Evolutionary conservation across 345 rosid genomes (phyloP).

Genomic region (Carallia brachiata): DNA sequence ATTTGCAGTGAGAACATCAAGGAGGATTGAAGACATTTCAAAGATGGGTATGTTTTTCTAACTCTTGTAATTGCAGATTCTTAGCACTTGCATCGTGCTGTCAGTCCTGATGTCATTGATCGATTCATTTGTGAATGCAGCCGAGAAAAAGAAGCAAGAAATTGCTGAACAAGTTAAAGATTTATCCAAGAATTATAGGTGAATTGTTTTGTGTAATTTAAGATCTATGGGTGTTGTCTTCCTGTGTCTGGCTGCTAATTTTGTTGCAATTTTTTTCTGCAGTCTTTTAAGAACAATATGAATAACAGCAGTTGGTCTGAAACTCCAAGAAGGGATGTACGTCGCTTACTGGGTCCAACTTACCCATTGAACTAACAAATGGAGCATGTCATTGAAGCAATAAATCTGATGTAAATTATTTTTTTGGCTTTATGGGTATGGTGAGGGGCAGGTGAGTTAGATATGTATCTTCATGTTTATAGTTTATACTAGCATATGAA

Average conservation of each 20-base stretch:
- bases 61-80: neutral
- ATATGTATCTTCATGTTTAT: too few relatives aligned
- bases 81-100: neutral
- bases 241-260: constrained; percentile 4
- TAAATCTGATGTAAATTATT: too few relatives aligned
- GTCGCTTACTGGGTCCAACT: too few relatives aligned
- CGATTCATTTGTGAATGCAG: constrained; percentile 26
- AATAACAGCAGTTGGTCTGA: neutral
- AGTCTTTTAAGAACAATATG: constrained; percentile 34
- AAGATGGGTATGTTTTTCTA: constrained; percentile 34
- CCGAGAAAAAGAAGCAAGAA: constrained; percentile 52
- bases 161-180: constrained; percentile 60
- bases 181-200: constrained; percentile 49
- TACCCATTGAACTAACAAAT: too few relatives aligned
- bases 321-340: neutral
- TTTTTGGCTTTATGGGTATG: too few relatives aligned
- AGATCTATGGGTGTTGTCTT: neutral
- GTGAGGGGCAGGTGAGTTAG: too few relatives aligned
- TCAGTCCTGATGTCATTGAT: neutral
- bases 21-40: constrained; percentile 62
- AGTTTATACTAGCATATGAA: too few relatives aligned
- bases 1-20: constrained; percentile 84
- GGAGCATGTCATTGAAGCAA: too few relatives aligned
- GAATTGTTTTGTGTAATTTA: neutral
- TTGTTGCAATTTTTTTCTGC: constrained; percentile 10